Evolutionary conservation across 345 rosid genomes (phyloP), one percentile per base, ranked within the genome.

Genomic region (Psidium guajava): DNA sequence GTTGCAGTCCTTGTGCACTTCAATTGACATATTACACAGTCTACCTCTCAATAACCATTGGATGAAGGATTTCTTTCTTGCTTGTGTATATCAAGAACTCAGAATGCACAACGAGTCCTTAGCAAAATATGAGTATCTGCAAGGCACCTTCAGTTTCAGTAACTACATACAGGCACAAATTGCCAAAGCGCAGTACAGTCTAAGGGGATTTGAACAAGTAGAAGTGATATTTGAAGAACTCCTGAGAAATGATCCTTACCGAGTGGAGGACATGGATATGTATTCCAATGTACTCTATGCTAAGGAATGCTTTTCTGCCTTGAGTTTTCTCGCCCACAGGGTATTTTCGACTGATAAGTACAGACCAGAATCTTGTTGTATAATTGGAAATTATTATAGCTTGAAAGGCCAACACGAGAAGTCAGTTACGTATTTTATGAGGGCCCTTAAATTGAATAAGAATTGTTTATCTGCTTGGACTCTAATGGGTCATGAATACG

Each of bases 41-140:
- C 98, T 97, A 77, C 91, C 85, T 88, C 93, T 97, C 87, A 92
- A 86, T 86, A 94, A 93, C 86, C 99, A 97, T 85, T 97, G 98
- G 99, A 95, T 96, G 99, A 97, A 96, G 91, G 99, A 97, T 85
- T 97, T 95, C 91, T 97, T 97, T 86, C 95, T 97, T 82, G 99
- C 93, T 52, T 84, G 90, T 90, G 94, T 95, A 82, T 96, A 94
- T 88, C 98, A 93, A 87, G 99, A 96, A 83, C 98, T 97, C 61
- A 92, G 97, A 89, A 96, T 95, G 98, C 96, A 96, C 90, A 89
- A 83, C 11, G 98, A 97, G 85, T 91, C 97, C 47, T 91, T 96
- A 81, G 91, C 91, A 36, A 97, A 94, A 87, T 97, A 94, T 54
- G 98, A 93, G 59, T 86, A 90, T 88, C 87, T 96, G 59, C 99